phyloP scores from a whole-genome alignment of 768 basidiomycete species.

The Pisolithus albus region DNA sequence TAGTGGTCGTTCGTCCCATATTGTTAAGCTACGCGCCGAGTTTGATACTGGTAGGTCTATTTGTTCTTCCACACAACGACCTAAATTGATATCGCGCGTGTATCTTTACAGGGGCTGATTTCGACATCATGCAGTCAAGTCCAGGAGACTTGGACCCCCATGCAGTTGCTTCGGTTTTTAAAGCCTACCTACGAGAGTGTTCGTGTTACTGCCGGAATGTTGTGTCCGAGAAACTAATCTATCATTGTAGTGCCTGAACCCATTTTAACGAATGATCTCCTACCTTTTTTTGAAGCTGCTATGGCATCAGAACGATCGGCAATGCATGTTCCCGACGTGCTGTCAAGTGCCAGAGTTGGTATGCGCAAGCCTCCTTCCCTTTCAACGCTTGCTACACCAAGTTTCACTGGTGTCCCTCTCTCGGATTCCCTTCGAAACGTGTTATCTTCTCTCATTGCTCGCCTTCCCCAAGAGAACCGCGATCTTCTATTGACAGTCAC shows the following conservation, averaged over 20 bases:
- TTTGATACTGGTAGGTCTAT: slow-evolving; percentile 66
- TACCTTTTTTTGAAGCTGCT: slow-evolving; percentile 74
- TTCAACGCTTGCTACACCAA: slow-evolving; percentile 71
- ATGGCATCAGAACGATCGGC: slow-evolving; percentile 47
- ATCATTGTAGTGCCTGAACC: slow-evolving; percentile 68
- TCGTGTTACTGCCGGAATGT: slow-evolving; percentile 30
- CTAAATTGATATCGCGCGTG: background rate
- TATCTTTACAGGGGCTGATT: slow-evolving; percentile 64
- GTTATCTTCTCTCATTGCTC: slow-evolving; percentile 55
- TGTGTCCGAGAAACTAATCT: slow-evolving; percentile 4
- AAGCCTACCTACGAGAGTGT: slow-evolving; percentile 90
- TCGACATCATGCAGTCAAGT: slow-evolving; percentile 67
- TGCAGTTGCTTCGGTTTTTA: slow-evolving; percentile 88
- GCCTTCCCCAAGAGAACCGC: slow-evolving; percentile 72
- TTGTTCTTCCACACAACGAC: slow-evolving; percentile 5
- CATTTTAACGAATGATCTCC: slow-evolving; percentile 66
- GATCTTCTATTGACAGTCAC: slow-evolving; percentile 80
- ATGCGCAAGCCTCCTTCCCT: slow-evolving; percentile 75
- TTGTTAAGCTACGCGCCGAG: slow-evolving; percentile 64
- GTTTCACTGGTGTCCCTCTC: slow-evolving; percentile 52
- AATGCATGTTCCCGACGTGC: slow-evolving; percentile 19
- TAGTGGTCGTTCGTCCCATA: slow-evolving; percentile 76
- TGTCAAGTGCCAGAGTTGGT: slow-evolving; percentile 31
- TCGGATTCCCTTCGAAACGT: slow-evolving; percentile 52
- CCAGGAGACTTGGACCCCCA: slow-evolving; percentile 92